Conservation (phyloP, 2,329 filamentous ascomycete genomes). For the Penicillium corylophilum region DNA sequence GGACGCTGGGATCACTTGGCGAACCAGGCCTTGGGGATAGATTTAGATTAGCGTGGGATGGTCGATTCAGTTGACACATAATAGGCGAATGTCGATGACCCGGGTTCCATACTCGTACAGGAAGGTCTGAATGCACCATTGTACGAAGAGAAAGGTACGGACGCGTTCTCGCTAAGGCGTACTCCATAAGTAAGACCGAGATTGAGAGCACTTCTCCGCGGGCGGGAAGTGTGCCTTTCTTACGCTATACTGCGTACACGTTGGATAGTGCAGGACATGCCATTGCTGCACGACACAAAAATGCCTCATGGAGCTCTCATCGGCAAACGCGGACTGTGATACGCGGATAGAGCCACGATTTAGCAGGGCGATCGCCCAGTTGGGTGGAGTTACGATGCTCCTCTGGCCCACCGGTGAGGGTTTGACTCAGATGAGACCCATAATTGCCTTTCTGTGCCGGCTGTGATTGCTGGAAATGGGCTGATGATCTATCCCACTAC, state of each 20-base stretch:
- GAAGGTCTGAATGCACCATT: no score
- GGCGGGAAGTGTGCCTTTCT: no score
- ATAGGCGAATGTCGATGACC: neutral
- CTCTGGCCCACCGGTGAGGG: conserved; percentile 27
- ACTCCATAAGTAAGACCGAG: no score
- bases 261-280: neutral
- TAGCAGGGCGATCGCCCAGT: conserved; percentile 35
- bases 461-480: conserved; percentile 23
- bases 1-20: conserved; percentile 23
- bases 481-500: conserved; percentile 24
- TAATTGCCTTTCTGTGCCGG: conserved; percentile 10
- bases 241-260: neutral
- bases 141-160: no score
- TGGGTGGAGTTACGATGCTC: conserved; percentile 23
- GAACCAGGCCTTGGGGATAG: conserved; percentile 13
- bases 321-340: neutral
- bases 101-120: neutral
- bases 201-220: no score
- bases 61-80: neutral
- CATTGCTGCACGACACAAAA: neutral
- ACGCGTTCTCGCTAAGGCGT: no score
- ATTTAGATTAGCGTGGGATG: neutral
- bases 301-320: neutral
- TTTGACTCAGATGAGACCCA: conserved; percentile 22
- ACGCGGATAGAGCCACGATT: conserved; percentile 15